phyloP scores from a whole-genome alignment of 768 basidiomycete species.

The Boletus tylopilopsis region DNA sequence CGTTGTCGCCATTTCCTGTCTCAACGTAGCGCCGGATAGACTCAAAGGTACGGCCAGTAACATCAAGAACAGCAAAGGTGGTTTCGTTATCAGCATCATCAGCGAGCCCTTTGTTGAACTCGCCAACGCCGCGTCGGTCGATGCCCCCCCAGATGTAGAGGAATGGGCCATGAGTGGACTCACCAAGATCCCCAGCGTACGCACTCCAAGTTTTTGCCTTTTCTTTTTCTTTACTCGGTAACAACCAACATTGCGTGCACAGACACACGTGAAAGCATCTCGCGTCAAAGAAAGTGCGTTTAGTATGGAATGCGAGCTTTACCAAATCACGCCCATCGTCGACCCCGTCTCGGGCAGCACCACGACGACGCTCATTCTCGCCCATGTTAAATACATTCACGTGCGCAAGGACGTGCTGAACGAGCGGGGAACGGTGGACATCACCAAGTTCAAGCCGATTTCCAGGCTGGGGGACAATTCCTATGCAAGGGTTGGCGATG shows the following conservation, averaged over 20 bases:
- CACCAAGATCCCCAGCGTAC: conserved; percentile 13
- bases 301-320: conserved; percentile 45
- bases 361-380: conserved; percentile 35
- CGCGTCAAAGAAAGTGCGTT: conserved; percentile 44
- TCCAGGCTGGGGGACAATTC: conserved; percentile 36
- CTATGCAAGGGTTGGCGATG: conserved; percentile 30
- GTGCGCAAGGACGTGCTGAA: conserved; percentile 39
- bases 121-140: conserved; percentile 36
- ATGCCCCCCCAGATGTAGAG: conserved; percentile 33
- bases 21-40: conserved; percentile 7
- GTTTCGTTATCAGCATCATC: conserved; percentile 54
- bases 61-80: conserved; percentile 35
- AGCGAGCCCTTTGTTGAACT: conserved; percentile 43
- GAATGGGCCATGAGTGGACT: conserved; percentile 41
- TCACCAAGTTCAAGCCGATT: conserved; percentile 33
- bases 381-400: conserved; percentile 38
- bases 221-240: not conserved
- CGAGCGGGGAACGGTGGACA: conserved; percentile 33
- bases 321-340: conserved; percentile 32
- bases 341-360: conserved; percentile 25
- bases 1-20: conserved; percentile 37
- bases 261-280: conserved; percentile 37
- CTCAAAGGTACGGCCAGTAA: conserved; percentile 44
- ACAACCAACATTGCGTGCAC: not conserved
- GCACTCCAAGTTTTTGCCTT: not conserved